Evolutionary conservation across 306 rosid species (phyloP), one percentile per base, ranked within the genome.

Genomic region (Cercis canadensis): DNA sequence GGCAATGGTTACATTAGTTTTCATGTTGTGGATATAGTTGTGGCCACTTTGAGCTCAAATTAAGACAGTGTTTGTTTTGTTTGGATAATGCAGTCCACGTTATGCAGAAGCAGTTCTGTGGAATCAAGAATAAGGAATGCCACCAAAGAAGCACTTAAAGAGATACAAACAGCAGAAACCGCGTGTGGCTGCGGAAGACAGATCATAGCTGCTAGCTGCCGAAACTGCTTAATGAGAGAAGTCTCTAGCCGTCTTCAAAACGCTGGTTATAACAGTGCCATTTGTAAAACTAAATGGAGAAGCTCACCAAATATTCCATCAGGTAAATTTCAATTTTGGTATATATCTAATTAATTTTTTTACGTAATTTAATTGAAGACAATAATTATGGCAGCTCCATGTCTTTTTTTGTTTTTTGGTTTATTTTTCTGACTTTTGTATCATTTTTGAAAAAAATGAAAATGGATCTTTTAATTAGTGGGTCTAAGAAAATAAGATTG

Each of bases 271-370:
- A 79, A 84, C 34, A 76, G 81, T 65, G 93, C 97, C 66, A 63
- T 92, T 50, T 92, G 98, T 83, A 85, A 82, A 72, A 85, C 98
- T 0, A 90, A 85, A 58, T 92, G 98, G 98, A 87, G 59, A 62
- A 83, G 56, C 11, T 86, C 89, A 11, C 81, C 78, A 6, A 70
- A 72, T 29, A 57, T 90, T 65, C 89, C 93, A 44, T 75, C 98
- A 67, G 98, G 98, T 92, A 67, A 57, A 62, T 37, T 37, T 37
- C 43, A 37, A 24, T 1, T 3, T 24, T 24, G 3, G 3, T 24
- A 24, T 24, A 24, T 24, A 24, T 24, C 29, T 1, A 24, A 24
- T 24, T 1, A 24, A 24, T 24, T 24, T 24, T 24, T 24, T 24
- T 3, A 24, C 1, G 2, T 24, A 24, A 24, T 24, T 24, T 1